phyloP scores from a whole-genome alignment of 805 yeast genomes.

The Phaffomyces opuntiae region DNA sequence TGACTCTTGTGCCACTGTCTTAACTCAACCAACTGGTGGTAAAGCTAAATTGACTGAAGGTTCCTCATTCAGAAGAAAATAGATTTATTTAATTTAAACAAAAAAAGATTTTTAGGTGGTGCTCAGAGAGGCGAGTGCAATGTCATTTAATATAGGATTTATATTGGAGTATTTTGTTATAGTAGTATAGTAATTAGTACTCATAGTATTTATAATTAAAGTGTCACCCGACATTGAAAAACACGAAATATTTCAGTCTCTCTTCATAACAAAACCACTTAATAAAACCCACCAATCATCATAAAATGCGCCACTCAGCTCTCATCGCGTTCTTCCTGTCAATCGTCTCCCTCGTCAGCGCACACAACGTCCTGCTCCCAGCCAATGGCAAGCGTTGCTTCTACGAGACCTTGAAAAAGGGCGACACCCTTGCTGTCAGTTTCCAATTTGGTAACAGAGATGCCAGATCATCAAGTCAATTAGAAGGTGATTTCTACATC shows the following conservation, averaged over 20 bases:
- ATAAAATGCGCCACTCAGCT: constrained; percentile 1
- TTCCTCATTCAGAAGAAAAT: constrained; percentile 99
- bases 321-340: constrained; percentile 1
- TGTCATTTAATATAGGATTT: constrained; percentile 10
- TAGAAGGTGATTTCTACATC: constrained; percentile 52
- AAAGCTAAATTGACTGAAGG: constrained; percentile 99
- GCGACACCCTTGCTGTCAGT: constrained; percentile 80
- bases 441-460: constrained; percentile 94
- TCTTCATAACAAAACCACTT: neutral
- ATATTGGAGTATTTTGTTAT: neutral
- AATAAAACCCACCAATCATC: too few relatives aligned
- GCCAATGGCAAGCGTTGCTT: constrained; percentile 85
- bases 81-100: constrained; percentile 19
- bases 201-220: neutral
- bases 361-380: constrained; percentile 79
- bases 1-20: constrained; percentile 96
- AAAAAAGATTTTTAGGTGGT: constrained; percentile 3
- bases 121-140: constrained; percentile 2
- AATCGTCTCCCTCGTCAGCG: constrained; percentile 26
- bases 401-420: constrained; percentile 71
- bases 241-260: constrained; percentile 1
- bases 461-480: constrained; percentile 59
- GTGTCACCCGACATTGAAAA: neutral
- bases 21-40: constrained; percentile 99
- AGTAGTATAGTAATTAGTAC: neutral